Conservation (phyloP, 148 eudicot genomes). For the Rheum nobile region DNA sequence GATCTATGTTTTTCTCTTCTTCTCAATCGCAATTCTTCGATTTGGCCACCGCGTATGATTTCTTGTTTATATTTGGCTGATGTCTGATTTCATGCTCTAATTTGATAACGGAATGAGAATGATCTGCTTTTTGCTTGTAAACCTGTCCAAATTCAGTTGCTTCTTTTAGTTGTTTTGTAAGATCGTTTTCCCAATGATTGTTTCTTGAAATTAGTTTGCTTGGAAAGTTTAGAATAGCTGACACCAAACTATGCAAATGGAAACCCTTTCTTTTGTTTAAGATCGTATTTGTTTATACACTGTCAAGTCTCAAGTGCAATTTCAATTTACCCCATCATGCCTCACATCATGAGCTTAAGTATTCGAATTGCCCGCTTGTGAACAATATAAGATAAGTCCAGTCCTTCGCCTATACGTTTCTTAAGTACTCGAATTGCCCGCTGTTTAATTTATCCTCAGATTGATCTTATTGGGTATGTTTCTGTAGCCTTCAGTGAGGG, state of each 20-base stretch:
- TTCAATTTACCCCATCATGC: too few relatives aligned
- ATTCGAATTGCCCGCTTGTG: background rate
- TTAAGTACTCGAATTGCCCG: background rate
- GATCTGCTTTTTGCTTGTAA: background rate
- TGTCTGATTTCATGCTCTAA: background rate
- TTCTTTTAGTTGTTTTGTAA: background rate
- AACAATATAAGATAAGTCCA: background rate
- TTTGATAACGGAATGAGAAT: background rate
- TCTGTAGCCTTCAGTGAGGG: constrained; percentile 74
- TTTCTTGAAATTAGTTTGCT: background rate
- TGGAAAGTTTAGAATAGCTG: background rate
- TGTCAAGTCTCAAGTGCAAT: too few relatives aligned
- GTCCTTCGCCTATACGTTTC: background rate
- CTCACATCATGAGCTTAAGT: too few relatives aligned
- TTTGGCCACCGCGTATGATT: too few relatives aligned
- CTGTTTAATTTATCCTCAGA: background rate
- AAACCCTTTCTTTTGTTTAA: background rate
- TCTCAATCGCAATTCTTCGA: background rate
- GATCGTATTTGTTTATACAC: too few relatives aligned
- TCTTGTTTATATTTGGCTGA: too few relatives aligned
- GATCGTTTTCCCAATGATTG: too few relatives aligned
- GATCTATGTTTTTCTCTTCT: background rate
- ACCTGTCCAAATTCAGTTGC: background rate
- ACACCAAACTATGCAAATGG: background rate
- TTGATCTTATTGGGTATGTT: background rate